Evolutionary conservation across 495 filamentous ascomycete species (phyloP).

Genomic region (Penicillium riverlandense): DNA sequence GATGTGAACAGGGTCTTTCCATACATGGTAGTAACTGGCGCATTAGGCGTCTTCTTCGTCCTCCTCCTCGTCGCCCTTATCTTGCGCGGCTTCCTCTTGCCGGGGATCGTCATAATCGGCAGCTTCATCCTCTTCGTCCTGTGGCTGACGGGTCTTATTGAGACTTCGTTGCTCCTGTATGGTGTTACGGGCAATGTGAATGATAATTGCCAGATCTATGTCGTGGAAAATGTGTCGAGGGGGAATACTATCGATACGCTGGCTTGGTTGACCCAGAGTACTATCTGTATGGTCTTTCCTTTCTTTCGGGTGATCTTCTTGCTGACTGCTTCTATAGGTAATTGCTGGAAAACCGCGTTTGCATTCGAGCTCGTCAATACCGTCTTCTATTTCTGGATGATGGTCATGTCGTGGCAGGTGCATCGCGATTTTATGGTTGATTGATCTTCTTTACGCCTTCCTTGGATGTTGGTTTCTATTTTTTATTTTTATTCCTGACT

Average conservation of each 20-base stretch:
- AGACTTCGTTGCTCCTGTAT: constrained; percentile 84
- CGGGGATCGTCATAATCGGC: constrained; percentile 80
- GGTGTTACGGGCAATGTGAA: constrained; percentile 67
- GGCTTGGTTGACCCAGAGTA: constrained; percentile 81
- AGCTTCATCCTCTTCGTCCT: constrained; percentile 92
- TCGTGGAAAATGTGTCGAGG: constrained; percentile 45
- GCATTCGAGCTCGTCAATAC: constrained; percentile 65
- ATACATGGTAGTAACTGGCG: constrained; percentile 71
- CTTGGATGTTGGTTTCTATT: constrained; percentile 6
- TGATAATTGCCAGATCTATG: constrained; percentile 70
- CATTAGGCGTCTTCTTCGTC: constrained; percentile 69
- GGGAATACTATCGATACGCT: constrained; percentile 66
- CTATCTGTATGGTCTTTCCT: constrained; percentile 60
- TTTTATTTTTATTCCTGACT: constrained; percentile 10
- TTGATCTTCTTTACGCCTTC: constrained; percentile 1
- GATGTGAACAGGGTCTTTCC: constrained; percentile 71
- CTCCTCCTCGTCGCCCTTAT: constrained; percentile 65
- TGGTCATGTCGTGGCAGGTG: constrained; percentile 87
- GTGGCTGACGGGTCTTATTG: constrained; percentile 87
- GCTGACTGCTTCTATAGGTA: constrained; percentile 22
- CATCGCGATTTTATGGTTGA: constrained; percentile 46
- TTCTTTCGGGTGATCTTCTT: not conserved
- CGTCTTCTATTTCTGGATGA: constrained; percentile 90
- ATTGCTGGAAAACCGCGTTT: constrained; percentile 55
- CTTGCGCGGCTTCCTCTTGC: constrained; percentile 71